Evolutionary conservation across 345 rosid genomes (phyloP), one percentile per base, ranked within the genome.

Genomic region (Conringia planisiliqua): DNA sequence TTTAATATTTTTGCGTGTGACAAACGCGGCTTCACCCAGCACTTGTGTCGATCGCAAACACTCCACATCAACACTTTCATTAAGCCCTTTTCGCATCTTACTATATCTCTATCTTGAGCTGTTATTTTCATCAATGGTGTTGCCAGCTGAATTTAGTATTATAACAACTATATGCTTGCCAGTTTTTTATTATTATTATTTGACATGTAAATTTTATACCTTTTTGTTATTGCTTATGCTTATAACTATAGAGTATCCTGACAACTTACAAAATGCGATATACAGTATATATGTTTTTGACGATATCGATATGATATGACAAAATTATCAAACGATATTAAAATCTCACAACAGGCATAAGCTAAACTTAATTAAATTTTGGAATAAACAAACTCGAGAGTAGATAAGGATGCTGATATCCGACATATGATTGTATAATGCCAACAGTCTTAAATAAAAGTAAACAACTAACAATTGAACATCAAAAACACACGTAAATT

Each of bases 11-110:
- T 3, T 64, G 26, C 16, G 69, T 43, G 68, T 63, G 14, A 3
- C 50, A 39, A 40, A 62, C 66, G 66, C 66, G 50, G 20, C 66
- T 62, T 62, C 7, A 22, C 65, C 17, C 4, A 40, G 35, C 12
- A 62, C 33, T 64, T 44, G 40, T 64, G 40, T 64, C 40, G 42
- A 64, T 46, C 9, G 69, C 57, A 17, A 62, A 36, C 42, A n/a
- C 42, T 60, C 65, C 30, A 36, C 30, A 39, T 18, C 64, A 62
- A 40, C 50, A 62, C 36, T 46, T 64, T 29, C 56, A 65, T 46
- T 46, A 56, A 51, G 29, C 56, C 35, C 29, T 40, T 26, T 26
- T 17, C 14, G 17, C 27, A 64, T 44, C 38, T 63, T 61, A 14
- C 10, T 39, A 44, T 29, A 33, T 44, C 56, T 29, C 56, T 46